A percentile compares a stretch with the other conserved stretches of the same genome.
These are phyloP conservation scores for Saraca asoca DNA, from an alignment of 331 rosid genomes.

Conservation along the genomic window DNA sequence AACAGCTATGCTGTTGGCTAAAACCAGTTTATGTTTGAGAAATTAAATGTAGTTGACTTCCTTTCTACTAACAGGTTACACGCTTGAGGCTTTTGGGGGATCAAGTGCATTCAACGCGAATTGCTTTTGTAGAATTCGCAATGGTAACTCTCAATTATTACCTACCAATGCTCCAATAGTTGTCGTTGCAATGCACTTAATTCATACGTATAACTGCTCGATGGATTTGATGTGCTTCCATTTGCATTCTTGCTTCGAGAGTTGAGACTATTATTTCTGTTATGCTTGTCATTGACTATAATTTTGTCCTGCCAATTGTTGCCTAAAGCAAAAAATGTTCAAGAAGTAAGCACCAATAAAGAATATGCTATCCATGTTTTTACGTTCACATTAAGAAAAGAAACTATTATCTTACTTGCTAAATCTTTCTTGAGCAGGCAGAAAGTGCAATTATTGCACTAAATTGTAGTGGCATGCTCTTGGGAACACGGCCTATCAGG, in stretches of 20 bases:
- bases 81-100: conserved; percentile 98
- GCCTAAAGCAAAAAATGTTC: no score
- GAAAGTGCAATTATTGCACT: conserved; percentile 91
- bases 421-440: conserved; percentile 61
- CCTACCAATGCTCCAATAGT: not conserved
- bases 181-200: not conserved
- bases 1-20: conserved; percentile 24
- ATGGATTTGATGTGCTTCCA: not conserved
- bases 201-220: conserved; percentile 13
- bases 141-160: conserved; percentile 46
- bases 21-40: conserved; percentile 20
- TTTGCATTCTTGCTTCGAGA: not conserved
- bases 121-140: conserved; percentile 93
- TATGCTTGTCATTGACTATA: no score
- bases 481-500: conserved; percentile 93
- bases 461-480: conserved; percentile 83
- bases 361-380: not conserved
- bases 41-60: conserved; percentile 8
- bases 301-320: no score
- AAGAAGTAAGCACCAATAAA: no score
- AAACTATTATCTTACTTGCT: conserved; percentile 18
- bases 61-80: conserved; percentile 57
- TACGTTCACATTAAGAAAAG: not conserved
- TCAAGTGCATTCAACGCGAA: conserved; percentile 91
- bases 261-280: no score